Conservation (phyloP, 306 rosid genomes). For the Castanea sativa region DNA sequence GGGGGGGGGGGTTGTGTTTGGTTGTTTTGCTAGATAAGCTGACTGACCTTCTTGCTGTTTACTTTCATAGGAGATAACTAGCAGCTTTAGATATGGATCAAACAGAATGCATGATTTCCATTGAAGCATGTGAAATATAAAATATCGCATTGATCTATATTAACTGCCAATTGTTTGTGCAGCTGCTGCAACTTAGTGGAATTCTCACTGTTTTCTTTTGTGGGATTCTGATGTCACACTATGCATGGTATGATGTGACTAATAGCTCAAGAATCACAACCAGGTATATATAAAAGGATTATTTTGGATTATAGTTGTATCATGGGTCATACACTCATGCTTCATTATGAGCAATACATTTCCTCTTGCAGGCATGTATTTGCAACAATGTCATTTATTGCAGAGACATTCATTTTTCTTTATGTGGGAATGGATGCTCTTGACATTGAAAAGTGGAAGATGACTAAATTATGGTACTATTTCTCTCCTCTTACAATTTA, state of each 20-base stretch:
- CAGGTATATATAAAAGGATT: conserved; percentile 43
- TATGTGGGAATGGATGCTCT: conserved; percentile 97
- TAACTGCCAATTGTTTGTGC: conserved; percentile 16
- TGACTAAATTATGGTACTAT: conserved; percentile 64
- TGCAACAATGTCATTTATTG: conserved; percentile 82
- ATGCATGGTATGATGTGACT: conserved; percentile 80
- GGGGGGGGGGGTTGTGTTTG: too few relatives aligned
- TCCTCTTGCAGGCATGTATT: conserved; percentile 63
- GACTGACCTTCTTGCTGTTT: too few relatives aligned
- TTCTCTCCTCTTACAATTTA: conserved; percentile 3
- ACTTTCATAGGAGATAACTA: too few relatives aligned
- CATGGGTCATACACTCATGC: neutral
- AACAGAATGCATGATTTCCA: too few relatives aligned
- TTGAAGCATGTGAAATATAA: too few relatives aligned
- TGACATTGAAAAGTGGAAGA: conserved; percentile 85
- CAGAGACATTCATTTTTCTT: conserved; percentile 88
- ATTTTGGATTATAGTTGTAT: conserved; percentile 13
- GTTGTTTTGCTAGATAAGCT: too few relatives aligned
- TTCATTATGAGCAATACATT: neutral
- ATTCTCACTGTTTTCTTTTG: conserved; percentile 96
- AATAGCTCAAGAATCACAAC: conserved; percentile 73
- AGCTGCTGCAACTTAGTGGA: conserved; percentile 83
- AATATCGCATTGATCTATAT: neutral
- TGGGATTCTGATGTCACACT: conserved; percentile 88
- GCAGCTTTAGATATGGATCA: too few relatives aligned